Percentiles rank a stretch among this genome's conserved stretches.
Conservation (phyloP, 257 asterid genomes). For the Solanum habrochaites region DNA sequence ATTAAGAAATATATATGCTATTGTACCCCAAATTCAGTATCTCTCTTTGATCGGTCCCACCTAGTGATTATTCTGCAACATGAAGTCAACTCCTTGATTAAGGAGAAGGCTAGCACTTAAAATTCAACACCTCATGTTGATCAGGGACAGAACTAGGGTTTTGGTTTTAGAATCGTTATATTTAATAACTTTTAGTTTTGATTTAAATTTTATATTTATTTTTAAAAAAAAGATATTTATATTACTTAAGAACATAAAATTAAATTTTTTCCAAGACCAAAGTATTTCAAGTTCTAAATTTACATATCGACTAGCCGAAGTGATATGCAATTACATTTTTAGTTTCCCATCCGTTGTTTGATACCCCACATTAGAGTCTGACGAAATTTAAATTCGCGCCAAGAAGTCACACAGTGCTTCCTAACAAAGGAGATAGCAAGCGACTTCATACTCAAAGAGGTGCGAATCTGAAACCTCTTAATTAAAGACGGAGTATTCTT, state of each 20-base stretch:
- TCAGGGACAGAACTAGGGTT: neutral
- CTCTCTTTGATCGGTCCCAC: neutral
- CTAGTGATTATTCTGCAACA: neutral
- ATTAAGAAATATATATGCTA: too few species aligned
- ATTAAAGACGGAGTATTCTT: too few species aligned
- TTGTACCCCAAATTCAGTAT: neutral
- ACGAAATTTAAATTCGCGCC: too few species aligned
- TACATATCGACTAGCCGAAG: neutral
- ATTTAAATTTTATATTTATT: too few species aligned
- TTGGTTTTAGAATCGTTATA: too few species aligned
- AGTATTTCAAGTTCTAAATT: fast-evolving
- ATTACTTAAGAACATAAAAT: neutral
- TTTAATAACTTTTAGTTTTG: too few species aligned
- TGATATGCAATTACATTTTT: neutral
- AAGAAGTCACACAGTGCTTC: too few species aligned
- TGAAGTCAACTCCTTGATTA: neutral
- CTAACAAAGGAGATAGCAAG: too few species aligned
- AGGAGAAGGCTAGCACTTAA: neutral
- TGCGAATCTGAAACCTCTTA: too few species aligned
- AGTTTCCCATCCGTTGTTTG: too few species aligned
- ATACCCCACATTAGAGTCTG: too few species aligned
- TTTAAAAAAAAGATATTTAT: neutral
- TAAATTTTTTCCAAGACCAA: neutral
- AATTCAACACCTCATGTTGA: neutral
- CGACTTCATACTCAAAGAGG: too few species aligned